A percentile compares a stretch with the other conserved stretches of the same genome.
Conservation (phyloP, 768 basidiomycete genomes). For the Tylopilus vinaceipallidus region DNA sequence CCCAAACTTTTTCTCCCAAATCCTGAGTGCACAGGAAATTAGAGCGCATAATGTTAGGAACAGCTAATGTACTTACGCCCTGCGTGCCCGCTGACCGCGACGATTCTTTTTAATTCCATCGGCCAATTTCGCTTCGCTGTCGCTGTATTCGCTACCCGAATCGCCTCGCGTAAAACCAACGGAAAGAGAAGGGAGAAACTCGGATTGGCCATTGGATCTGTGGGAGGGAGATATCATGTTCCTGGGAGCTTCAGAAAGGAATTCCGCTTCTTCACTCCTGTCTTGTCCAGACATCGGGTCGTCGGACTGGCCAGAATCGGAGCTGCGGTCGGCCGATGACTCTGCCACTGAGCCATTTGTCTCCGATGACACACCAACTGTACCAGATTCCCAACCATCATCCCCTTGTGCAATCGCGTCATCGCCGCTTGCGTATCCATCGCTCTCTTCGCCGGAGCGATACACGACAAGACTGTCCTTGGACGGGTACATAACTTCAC, state of each 20-base stretch:
- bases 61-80: slow-evolving; percentile 67
- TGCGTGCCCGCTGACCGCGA: slow-evolving; percentile 89
- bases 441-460: slow-evolving; percentile 11
- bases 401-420: slow-evolving; percentile 10
- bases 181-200: slow-evolving; percentile 86
- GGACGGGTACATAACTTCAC: too few species aligned
- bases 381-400: slow-evolving; percentile 44
- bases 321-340: slow-evolving; percentile 30
- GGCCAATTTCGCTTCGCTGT: slow-evolving; percentile 53
- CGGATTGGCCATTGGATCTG: slow-evolving; percentile 36
- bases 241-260: slow-evolving; percentile 11
- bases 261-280: slow-evolving; percentile 19
- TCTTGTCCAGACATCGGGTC: slow-evolving; percentile 34
- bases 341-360: slow-evolving; percentile 38
- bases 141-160: slow-evolving; percentile 75
- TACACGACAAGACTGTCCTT: not conserved
- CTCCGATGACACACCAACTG: slow-evolving; percentile 30
- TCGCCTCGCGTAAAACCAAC: slow-evolving; percentile 82
- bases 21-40: slow-evolving; percentile 45
- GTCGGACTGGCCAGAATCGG: slow-evolving; percentile 17
- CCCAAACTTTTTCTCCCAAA: slow-evolving; percentile 98
- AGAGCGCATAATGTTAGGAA: not conserved
- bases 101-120: slow-evolving; percentile 76
- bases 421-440: slow-evolving; percentile 11
- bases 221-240: slow-evolving; percentile 22